Evolutionary conservation across 2,329 filamentous ascomycete species (phyloP).

Genomic region (Colletotrichum sp.): DNA sequence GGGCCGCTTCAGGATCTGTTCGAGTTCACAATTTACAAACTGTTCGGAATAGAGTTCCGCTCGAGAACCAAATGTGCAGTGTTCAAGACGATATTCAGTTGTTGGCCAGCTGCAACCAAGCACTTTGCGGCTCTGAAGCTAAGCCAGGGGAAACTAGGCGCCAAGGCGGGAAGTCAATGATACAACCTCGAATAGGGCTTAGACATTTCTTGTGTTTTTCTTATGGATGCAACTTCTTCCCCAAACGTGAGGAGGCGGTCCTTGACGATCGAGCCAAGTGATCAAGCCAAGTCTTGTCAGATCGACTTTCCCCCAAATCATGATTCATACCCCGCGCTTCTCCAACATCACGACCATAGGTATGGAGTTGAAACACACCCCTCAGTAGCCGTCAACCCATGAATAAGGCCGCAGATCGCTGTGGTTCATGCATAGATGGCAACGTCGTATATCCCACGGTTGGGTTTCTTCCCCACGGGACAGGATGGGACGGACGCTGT

Average conservation of each 20-base stretch:
- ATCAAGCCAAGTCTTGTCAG: not conserved
- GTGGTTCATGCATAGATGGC: not conserved
- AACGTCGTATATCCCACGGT: not conserved
- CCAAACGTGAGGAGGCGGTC: not conserved
- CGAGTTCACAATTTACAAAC: not conserved
- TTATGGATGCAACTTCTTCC: not conserved
- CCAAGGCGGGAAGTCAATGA: not conserved
- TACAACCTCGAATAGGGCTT: not conserved
- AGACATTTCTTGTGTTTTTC: not conserved
- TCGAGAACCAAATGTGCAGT: not conserved
- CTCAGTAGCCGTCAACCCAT: not conserved
- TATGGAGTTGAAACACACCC: not conserved
- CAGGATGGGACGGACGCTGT: not conserved
- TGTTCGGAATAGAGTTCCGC: not conserved
- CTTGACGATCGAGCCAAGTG: not conserved
- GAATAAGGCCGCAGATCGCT: not conserved
- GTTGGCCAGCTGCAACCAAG: not conserved
- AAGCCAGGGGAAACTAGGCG: not conserved
- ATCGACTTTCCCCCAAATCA: not conserved
- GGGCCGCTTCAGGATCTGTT: not conserved
- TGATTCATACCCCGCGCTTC: constrained; percentile 1
- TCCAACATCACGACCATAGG: not conserved
- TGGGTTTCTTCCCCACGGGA: not conserved
- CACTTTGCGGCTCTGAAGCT: not conserved
- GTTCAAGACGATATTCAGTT: not conserved